Percentiles rank a stretch among this genome's conserved stretches.
Evolutionary conservation across 1,284 basidiomycete species (phyloP).

Genomic region (Mrakiaceae sp.): DNA sequence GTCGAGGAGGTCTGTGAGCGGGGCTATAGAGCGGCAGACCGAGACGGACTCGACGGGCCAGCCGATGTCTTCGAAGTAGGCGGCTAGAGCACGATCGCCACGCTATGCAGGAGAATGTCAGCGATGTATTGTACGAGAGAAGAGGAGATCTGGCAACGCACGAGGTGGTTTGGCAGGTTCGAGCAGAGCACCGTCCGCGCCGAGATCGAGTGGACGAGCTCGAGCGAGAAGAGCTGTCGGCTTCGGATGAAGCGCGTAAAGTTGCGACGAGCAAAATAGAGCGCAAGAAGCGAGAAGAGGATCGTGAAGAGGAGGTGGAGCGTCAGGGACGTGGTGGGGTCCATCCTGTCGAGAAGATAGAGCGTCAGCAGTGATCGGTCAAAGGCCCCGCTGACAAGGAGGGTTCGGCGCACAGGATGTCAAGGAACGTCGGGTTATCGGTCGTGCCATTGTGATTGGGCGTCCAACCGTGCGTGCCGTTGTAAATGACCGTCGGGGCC

Average conservation of each 20-base stretch:
- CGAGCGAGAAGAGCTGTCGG: slow-evolving; percentile 83
- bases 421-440: too few species aligned
- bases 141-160: neutral
- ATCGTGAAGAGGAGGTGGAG: slow-evolving; percentile 88
- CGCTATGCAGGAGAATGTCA: slow-evolving; percentile 28
- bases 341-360: slow-evolving; percentile 37
- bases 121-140: neutral
- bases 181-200: slow-evolving; percentile 86
- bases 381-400: slow-evolving; percentile 29
- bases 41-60: slow-evolving; percentile 50
- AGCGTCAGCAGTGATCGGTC: slow-evolving; percentile 29
- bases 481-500: too few species aligned
- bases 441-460: too few species aligned
- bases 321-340: slow-evolving; percentile 68
- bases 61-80: slow-evolving; percentile 75
- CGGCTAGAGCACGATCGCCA: slow-evolving; percentile 71
- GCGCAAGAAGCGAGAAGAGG: slow-evolving; percentile 73
- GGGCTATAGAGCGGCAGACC: slow-evolving; percentile 71
- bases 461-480: too few species aligned
- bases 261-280: slow-evolving; percentile 77
- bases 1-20: slow-evolving; percentile 61
- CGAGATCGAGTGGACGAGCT: slow-evolving; percentile 85
- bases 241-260: slow-evolving; percentile 83
- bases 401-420: too few species aligned
- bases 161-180: slow-evolving; percentile 64